Base-by-base conservation (phyloP, 129 eudicot species). In the Chrysanthemum seticuspe region DNA sequence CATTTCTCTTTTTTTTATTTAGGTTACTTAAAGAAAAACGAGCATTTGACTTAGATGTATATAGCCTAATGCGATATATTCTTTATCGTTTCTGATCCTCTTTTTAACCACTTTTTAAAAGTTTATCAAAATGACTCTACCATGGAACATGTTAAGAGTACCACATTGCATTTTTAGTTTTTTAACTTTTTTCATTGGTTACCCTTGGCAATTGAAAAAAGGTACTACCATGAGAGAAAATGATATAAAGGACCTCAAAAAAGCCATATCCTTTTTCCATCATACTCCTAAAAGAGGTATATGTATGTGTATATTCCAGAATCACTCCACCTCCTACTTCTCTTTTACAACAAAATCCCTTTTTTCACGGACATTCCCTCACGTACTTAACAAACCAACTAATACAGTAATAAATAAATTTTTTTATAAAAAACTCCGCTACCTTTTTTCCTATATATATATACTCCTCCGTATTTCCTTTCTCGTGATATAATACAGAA, bases 261-360 rank as follows among this genome's bases (percentile, higher is more conserved):
- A 60, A 51, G 52, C 51, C 13, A 66, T 48, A 63, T 63, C 63
- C 63, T 15, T 51, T 63, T 51, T 36, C 65, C 58, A 13, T 53
- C 16, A 53, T 13, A 53, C 58, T 40, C 62, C 71, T 51, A 52
- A 54, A 78, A 72, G 14, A 72, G 53, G 82, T 72, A 78, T 78
- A 71, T 61, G 2, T 2, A 1, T 67, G 76, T 78, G 82, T 47
- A 78, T 71, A 78, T 78, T 78, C 82, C 68, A 65, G 73, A 65
- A 78, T 78, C 76, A 53, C 77, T 58, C 11, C 69, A 44, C 57
- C 12, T 21, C 60, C 50, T 44, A 15, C 27, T 48, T 18, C 34
- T 34, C 18, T 19, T 15, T 50, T 8, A 11, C 23, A 21, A 21
- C 44, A 64, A 53, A 74, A 57, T 70, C 40, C 62, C 34, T 16